Base-by-base conservation (phyloP, 306 rosid species). In the Begonia loranthoides region DNA sequence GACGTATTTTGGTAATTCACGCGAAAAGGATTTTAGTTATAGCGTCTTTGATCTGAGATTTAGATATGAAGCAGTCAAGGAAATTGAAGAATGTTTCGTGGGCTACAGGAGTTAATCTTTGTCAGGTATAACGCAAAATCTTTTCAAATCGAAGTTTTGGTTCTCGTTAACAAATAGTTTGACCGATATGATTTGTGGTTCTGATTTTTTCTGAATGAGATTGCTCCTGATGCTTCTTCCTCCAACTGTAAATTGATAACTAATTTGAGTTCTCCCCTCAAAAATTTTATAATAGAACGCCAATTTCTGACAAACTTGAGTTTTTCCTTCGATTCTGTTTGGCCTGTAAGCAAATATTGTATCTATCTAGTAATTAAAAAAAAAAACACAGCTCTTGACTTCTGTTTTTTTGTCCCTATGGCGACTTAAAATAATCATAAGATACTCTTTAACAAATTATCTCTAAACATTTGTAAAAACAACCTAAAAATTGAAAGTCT, bases 41-140 rank as follows among this genome's bases (percentile, higher is more conserved):
- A 46, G 70, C 61, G 57, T 66, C 15, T 66, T 52, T 58, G 51
- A 57, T 59, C 62, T 78, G 81, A 71, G 73, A 77, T 59, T 44
- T 78, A 68, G 62, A 73, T 55, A 73, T 72, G 96, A 78, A 83
- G 94, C 82, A 80, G 58, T 54, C 80, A 68, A 83, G 87, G 74
- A 80, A 71, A 71, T 71, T 74, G 13, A 73, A 61, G 34, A 41
- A 70, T 51, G 80, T 87, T 56, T 78, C 94, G 54, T 83, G 94
- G 94, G 84, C 90, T 73, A 54, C 69, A 54, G 77, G 66, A 66
- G 59, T 69, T 57, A 52, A 65, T 70, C 84, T 83, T 68, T 70
- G 83, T 80, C 94, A 83, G 94, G 94, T 87, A 87, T 78, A 79
- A 63, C 55, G 36, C 50, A 54, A 49, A 45, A 54, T 52, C 67